A percentile compares a stretch with the other conserved stretches of the same genome.
phyloP scores from a whole-genome alignment of 2,329 filamentous ascomycete species.

The Fusarium oxysporum region DNA sequence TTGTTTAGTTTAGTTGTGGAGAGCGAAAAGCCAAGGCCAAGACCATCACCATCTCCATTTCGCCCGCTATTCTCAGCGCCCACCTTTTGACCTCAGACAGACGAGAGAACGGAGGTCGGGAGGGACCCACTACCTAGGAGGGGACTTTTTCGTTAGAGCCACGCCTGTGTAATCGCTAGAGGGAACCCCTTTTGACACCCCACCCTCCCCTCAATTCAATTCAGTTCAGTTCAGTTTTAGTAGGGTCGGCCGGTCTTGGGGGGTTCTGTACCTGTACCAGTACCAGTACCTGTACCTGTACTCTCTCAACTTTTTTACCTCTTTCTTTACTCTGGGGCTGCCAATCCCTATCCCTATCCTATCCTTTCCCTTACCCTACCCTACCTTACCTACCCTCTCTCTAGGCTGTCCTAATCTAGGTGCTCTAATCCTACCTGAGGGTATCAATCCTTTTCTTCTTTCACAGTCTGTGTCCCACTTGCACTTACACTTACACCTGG shows the following conservation, averaged over 20 bases:
- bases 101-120: constrained; percentile 28
- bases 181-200: constrained; percentile 26
- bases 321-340: not conserved
- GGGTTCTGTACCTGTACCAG: not conserved
- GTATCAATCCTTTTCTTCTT: constrained; percentile 11
- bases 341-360: constrained; percentile 24
- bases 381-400: not conserved
- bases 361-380: constrained; percentile 11
- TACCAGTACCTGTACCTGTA: constrained; percentile 18
- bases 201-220: constrained; percentile 21
- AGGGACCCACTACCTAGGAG: constrained; percentile 14
- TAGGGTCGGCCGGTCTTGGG: constrained; percentile 26
- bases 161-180: constrained; percentile 12
- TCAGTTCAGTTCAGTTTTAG: not conserved
- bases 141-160: constrained; percentile 2
- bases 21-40: not conserved
- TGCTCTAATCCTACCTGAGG: constrained; percentile 4
- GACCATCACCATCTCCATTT: constrained; percentile 1
- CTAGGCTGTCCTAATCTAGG: constrained; percentile 17
- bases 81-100: constrained; percentile 19
- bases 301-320: constrained; percentile 13
- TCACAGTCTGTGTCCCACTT: constrained; percentile 32
- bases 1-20: constrained; percentile 18
- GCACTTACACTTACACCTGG: constrained; percentile 27
- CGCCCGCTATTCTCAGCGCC: constrained; percentile 43